Base-by-base conservation (phyloP, 306 rosid genomes). In the Trifolium pratense region DNA sequence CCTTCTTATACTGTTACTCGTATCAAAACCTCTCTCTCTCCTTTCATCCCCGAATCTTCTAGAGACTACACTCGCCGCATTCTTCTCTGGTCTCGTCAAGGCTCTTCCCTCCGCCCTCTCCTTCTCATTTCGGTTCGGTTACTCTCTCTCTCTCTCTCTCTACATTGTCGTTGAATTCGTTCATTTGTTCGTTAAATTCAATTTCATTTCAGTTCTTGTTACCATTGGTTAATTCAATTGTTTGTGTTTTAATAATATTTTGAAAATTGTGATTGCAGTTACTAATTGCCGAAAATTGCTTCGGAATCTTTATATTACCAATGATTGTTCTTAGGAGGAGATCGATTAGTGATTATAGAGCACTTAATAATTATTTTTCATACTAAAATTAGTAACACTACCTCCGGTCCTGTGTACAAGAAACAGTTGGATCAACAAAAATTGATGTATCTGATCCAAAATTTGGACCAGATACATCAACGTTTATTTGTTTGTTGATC, bases 121-220 rank as follows among this genome's bases (percentile, higher is more conserved):
- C 94, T 93, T 59, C 87, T 91, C 67, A 83, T 91, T 60, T 87
- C 98, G 17, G 98, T 93, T 75, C 98, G 14, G 97, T 93, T 74
- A 93, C 91, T 87, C 56, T 4, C 61, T 39, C 17, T 67, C 65
- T 52, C 2, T 25, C 7, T 57, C 42, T 21, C 61, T 9, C 61
- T 9, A 29, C 23, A 32, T 16, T 68, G 43, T 32, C 42, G 5
- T 42, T 15, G 23, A 26, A 13, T 55, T 49, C 6, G 7, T 12
- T 43, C 53, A 34, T 46, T 34, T 59, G 1, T 68, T 77, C 26
- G 39, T 15, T 45, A 9, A 7, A 51, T 51, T 21, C 32, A 55
- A 55, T 55, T 55, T 21, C 29, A 20, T 52, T 17, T 18, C 59
- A 18, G 59, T 16, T 46, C 7, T 49, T 49, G 4, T 40, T 9